Base-by-base conservation (phyloP, 306 rosid genomes). In the Prunus armeniaca region DNA sequence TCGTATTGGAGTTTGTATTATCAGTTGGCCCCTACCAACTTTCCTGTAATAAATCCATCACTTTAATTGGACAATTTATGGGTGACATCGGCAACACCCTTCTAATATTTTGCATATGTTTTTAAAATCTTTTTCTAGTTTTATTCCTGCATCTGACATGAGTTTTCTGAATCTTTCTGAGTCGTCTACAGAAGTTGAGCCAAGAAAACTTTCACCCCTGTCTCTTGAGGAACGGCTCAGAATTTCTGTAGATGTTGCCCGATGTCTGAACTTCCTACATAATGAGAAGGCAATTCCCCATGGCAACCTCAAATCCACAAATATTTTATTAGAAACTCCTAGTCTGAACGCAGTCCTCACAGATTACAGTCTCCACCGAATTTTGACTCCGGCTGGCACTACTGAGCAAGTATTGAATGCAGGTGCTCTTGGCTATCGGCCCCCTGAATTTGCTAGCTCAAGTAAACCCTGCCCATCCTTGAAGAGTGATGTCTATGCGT, bases 261-360 rank as follows among this genome's bases (percentile, higher is more conserved):
- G 72, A 27, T 88, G 97, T 82, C 83, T 87, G 70, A 72, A 86
- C 76, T 92, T 76, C 88, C 80, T 92, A 17, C 96, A 90, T 12
- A 82, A 85, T 4, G 96, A 88, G 86, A 92, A 88, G 85, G 82
- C 93, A 55, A 92, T 92, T 79, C 97, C 93, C 18, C 96, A 90
- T 67, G 97, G 97, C 68, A 92, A 92, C 82, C 89, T 92, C 72
- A 90, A 90, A 87, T 88, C 92, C 71, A 84, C 91, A 5, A 92
- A 92, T 69, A 84, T 92, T 84, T 84, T 92, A 60, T 82, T 92
- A 41, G 89, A 88, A 82, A 64, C 76, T 75, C 83, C 88, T 4
- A 71, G 78, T 65, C 71, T 74, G 45, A 88, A 84, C 76, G 92
- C 79, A 30, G 78, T 78, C 20, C 83, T 90, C 43, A 87, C 89